Evolutionary conservation across 305 asterid genomes (phyloP), one percentile per base, ranked within the genome.

Genomic region (Fraxinus platypoda): DNA sequence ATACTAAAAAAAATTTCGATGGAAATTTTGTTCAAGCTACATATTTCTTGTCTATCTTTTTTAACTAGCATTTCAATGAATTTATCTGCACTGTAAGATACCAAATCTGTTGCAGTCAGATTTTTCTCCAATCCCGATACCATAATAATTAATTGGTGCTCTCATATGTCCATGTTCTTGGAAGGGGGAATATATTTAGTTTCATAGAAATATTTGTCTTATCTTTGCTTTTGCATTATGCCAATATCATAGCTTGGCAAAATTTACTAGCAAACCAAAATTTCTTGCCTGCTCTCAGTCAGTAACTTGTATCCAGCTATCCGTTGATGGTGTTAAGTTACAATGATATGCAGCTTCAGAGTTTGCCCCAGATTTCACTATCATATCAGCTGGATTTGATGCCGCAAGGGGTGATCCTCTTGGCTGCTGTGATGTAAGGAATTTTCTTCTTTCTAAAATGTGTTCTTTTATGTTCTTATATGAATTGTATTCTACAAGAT

Each of bases 331-430:
- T 80, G 41, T 70, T 81, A 25, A 62, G 37, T 83, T 82, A 78
- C 82, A 73, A 74, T 81, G 79, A 79, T 62, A 83, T 93, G 88
- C 98, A 96, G 99, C 95, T 81, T 90, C 93, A 74, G 94, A 90
- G 84, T 96, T 92, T 84, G 90, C 89, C 86, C 98, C 99, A 66
- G 99, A 96, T 85, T 93, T 94, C 75, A 96, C 97, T 3, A 94
- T 96, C 79, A 94, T 96, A 78, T 96, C 99, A 84, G 98, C 99
- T 81, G 99, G 99, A 87, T 96, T 96, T 91, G 99, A 96, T 91
- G 99, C 99, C 86, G 99, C 99, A 59, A 92, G 98, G 81, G 98
- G 94, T 46, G 99, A 96, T 84, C 99, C 99, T 77, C 98, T 94
- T 84, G 99, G 99, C 81, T 87, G 98, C 89, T 96, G 99, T 81